Evolutionary conservation across 108 stramenopile genomes (phyloP).

Genomic region (Bacterosira constricta): DNA sequence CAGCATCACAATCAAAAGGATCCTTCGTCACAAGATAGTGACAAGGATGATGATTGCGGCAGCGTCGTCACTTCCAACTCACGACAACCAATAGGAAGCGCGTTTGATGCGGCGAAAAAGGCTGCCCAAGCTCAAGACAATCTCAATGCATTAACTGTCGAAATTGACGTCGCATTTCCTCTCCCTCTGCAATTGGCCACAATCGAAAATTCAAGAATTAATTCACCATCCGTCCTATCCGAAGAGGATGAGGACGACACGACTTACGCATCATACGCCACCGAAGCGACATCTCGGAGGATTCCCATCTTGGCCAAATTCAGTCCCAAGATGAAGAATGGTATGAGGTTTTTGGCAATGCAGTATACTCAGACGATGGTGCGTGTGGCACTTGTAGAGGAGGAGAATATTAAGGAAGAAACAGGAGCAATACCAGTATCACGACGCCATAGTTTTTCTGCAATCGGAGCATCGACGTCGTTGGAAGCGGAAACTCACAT

Average conservation of each 20-base stretch:
- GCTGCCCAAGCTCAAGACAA: slow-evolving; percentile 24
- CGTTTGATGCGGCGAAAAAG: slow-evolving; percentile 35
- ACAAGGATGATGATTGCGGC: not conserved
- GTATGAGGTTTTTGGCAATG: slow-evolving; percentile 28
- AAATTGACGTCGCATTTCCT: slow-evolving; percentile 22
- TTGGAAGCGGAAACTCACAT: not conserved
- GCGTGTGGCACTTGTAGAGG: slow-evolving; percentile 9
- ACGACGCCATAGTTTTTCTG: not conserved
- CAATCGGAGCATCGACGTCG: too few relatives aligned
- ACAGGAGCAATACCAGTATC: too few relatives aligned
- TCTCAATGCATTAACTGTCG: slow-evolving; percentile 9
- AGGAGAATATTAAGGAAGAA: not conserved
- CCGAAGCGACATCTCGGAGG: slow-evolving; percentile 6
- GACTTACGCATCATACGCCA: not conserved
- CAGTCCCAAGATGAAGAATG: slow-evolving; percentile 29
- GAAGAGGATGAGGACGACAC: slow-evolving; percentile 20
- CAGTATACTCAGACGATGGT: slow-evolving; percentile 38
- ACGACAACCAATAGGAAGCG: not conserved
- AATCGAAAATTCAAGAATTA: slow-evolving; percentile 8
- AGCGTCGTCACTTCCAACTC: not conserved
- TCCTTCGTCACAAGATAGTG: not conserved
- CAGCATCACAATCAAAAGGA: not conserved
- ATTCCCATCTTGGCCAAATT: slow-evolving; percentile 44
- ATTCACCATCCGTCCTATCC: not conserved
- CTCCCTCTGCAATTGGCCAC: slow-evolving; percentile 27